A percentile compares a stretch with the other conserved stretches of the same genome.
Evolutionary conservation across 139 green algal species (phyloP).

Genomic region (Micractinium conductrix): DNA sequence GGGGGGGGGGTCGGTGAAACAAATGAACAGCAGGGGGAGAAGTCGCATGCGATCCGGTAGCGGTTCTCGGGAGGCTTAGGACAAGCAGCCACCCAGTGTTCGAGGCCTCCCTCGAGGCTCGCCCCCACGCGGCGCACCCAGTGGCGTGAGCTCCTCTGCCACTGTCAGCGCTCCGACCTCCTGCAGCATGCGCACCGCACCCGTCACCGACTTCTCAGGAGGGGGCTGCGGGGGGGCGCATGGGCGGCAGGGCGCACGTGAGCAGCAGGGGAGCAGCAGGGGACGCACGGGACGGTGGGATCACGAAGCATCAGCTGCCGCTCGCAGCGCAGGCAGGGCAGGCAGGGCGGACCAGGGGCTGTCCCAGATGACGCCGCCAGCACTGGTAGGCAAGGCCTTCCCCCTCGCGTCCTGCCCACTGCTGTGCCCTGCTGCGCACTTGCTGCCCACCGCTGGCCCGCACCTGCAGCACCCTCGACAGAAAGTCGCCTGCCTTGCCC

Average conservation of each 20-base stretch:
- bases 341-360: no score
- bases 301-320: no score
- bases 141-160: slow-evolving; percentile 71
- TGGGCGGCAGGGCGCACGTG: no score
- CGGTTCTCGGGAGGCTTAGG: no score
- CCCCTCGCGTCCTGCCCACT: no score
- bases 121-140: slow-evolving; percentile 64
- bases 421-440: background rate
- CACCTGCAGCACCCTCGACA: slow-evolving; percentile 64
- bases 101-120: no score
- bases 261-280: no score
- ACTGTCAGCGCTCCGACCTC: slow-evolving; percentile 57
- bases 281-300: no score
- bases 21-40: background rate
- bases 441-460: background rate
- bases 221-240: slow-evolving; percentile 67
- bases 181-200: slow-evolving; percentile 65
- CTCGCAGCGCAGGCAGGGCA: no score
- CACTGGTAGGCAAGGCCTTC: background rate
- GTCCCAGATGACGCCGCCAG: no score
- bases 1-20: background rate
- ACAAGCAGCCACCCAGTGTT: no score
- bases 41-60: no score
- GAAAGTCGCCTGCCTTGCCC: slow-evolving; percentile 72
- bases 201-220: slow-evolving; percentile 60